Percentiles rank a stretch among this genome's conserved stretches.
Conservation (phyloP, 257 asterid species). For the Salvia rosmarinus region DNA sequence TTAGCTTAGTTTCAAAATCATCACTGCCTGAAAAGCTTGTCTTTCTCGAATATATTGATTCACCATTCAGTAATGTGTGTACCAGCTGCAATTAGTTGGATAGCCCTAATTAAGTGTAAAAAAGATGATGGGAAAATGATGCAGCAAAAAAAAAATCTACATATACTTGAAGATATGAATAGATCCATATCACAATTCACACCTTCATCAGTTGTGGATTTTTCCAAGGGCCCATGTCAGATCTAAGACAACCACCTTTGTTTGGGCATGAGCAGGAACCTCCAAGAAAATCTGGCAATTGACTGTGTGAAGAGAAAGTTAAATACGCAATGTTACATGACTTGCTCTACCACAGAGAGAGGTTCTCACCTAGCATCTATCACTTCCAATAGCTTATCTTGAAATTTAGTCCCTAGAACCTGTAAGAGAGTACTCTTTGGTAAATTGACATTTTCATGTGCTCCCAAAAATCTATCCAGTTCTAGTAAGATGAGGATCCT, state of each 20-base stretch:
- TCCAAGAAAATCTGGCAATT: slow-evolving; percentile 95
- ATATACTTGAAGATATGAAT: slow-evolving; percentile 12
- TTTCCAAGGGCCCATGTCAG: slow-evolving; percentile 94
- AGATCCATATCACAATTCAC: slow-evolving; percentile 31
- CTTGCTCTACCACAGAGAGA: slow-evolving; percentile 28
- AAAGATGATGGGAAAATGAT: slow-evolving; percentile 28
- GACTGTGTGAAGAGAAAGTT: slow-evolving; percentile 47
- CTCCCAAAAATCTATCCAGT: slow-evolving; percentile 14
- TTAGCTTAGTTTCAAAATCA: slow-evolving; percentile 59
- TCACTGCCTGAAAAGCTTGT: slow-evolving; percentile 56
- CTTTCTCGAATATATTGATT: slow-evolving; percentile 50
- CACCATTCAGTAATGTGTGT: slow-evolving; percentile 60
- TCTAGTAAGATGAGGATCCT: slow-evolving; percentile 24
- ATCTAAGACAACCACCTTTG: slow-evolving; percentile 90
- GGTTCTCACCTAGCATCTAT: slow-evolving; percentile 70
- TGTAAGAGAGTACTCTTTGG: slow-evolving; percentile 42
- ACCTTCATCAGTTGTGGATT: slow-evolving; percentile 88
- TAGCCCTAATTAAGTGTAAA: slow-evolving; percentile 36
- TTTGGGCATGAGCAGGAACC: slow-evolving; percentile 85
- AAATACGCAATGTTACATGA: slow-evolving; percentile 18
- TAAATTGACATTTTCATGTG: slow-evolving; percentile 28
- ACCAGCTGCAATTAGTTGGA: slow-evolving; percentile 74
- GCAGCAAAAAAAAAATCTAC: slow-evolving; percentile 20
- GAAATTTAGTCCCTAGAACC: slow-evolving; percentile 87
- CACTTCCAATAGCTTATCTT: slow-evolving; percentile 70